These are phyloP conservation scores for Fusarium fujikuroi DNA, from an alignment of 2,329 filamentous ascomycete genomes.

Conservation along the genomic window DNA sequence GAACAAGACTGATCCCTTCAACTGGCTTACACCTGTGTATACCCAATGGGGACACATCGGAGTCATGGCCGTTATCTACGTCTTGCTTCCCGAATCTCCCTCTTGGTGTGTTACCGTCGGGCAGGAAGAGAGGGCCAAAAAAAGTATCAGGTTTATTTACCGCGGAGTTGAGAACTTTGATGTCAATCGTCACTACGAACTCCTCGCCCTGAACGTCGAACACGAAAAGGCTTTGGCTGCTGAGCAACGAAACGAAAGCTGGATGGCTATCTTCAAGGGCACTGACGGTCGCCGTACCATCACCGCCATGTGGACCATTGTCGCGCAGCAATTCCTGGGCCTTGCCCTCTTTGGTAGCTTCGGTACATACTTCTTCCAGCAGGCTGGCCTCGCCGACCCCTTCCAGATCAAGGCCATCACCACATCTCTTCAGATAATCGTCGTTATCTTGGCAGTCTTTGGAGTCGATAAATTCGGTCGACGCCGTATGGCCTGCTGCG, in stretches of 20 bases:
- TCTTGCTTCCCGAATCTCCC: too few relatives aligned
- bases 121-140: constrained; percentile 12
- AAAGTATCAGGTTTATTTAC: constrained; percentile 29
- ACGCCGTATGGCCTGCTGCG: constrained; percentile 17
- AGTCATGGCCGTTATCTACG: too few relatives aligned
- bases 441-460: constrained; percentile 33
- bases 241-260: constrained; percentile 39
- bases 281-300: constrained; percentile 46
- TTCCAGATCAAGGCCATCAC: constrained; percentile 37
- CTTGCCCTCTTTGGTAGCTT: constrained; percentile 54
- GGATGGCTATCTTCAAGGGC: constrained; percentile 47
- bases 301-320: constrained; percentile 44
- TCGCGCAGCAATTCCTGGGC: constrained; percentile 36
- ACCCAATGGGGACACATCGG: too few relatives aligned
- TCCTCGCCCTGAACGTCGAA: constrained; percentile 34
- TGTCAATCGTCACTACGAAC: constrained; percentile 44
- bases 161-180: constrained; percentile 44
- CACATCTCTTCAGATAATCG: constrained; percentile 11
- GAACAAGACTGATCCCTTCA: too few relatives aligned
- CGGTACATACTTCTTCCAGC: constrained; percentile 58
- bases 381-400: constrained; percentile 44
- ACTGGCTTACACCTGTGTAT: too few relatives aligned
- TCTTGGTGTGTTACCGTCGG: not conserved
- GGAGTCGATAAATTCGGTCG: constrained; percentile 27
- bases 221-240: constrained; percentile 41